Evolutionary conservation across 805 yeast species (phyloP), one percentile per base, ranked within the genome.

Genomic region (Sugiyamaella boreocaroliniensis): DNA sequence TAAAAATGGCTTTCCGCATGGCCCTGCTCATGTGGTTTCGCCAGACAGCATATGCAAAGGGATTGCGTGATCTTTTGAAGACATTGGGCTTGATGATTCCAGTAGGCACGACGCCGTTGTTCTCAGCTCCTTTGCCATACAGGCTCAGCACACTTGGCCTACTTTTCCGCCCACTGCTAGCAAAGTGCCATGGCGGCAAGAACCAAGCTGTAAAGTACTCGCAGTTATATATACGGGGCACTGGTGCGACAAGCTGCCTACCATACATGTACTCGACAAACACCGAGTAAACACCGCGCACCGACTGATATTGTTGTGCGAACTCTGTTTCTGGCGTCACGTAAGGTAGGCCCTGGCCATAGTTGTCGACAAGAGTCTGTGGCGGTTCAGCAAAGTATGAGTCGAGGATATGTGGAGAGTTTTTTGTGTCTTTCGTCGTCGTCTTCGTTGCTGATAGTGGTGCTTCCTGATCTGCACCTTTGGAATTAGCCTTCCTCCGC

Each of bases 21-120:
- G 29, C 18, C 29, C 29, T 40, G 12, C 50, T 51, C 22, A 55
- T 51, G 16, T 14, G 16, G 50, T 45, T 49, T 43, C 61, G 41
- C 61, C 61, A 58, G 9, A 44, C 47, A 18, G 61, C 60, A 46
- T 58, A 60, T 20, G 52, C 47, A 49, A 55, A 48, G 12, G 63
- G 63, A 29, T 58, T 58, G 19, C 45, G 48, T 15, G 63, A 58
- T 40, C 55, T 29, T 12, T 15, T n/a, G 11, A 40, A 12, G 12
- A 9, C 40, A 8, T 29, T 47, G 19, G 50, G 45, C 3, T 42
- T 15, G 43, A 43, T 14, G 14, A 18, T 16, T 15, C 26, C 7
- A 19, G 14, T 16, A 11, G 51, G 8, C 34, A 43, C 45, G 5
- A 37, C 32, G 8, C 62, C 62, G 48, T 60, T 60, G 43, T 53